Percentiles rank a stretch among this genome's conserved stretches.
Conservation (phyloP, 73 alveolate genomes). For the Paramecium bursaria region DNA sequence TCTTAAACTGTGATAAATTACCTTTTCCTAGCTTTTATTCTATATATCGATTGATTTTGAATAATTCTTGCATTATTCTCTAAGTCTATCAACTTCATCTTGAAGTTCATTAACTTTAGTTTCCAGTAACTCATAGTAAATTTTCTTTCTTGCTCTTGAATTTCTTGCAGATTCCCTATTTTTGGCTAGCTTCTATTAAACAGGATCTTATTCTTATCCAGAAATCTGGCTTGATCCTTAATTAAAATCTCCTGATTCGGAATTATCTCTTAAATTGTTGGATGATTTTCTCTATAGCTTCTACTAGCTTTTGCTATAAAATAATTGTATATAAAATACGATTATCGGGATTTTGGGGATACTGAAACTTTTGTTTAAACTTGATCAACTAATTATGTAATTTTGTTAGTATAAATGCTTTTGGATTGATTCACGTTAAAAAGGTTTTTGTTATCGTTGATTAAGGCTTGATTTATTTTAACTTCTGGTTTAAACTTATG, state of each 20-base stretch:
- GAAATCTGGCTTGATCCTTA: neutral
- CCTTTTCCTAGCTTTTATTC: constrained; percentile 40
- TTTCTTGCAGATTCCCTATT: constrained; percentile 70
- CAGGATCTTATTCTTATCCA: constrained; percentile 30
- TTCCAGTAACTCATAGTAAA: constrained; percentile 70
- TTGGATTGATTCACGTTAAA: constrained; percentile 27
- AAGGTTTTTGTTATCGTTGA: constrained; percentile 32
- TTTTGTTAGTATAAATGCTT: constrained; percentile 44
- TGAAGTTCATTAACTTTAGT: constrained; percentile 47
- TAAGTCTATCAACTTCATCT: constrained; percentile 64
- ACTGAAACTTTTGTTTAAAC: neutral
- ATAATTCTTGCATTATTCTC: constrained; percentile 14
- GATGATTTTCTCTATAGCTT: constrained; percentile 53
- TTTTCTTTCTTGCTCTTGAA: constrained; percentile 69
- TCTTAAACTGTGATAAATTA: neutral
- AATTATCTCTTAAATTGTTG: constrained; percentile 6
- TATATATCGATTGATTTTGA: constrained; percentile 7
- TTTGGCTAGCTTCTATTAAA: constrained; percentile 59
- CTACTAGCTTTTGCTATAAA: constrained; percentile 33
- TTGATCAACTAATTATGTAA: constrained; percentile 37
- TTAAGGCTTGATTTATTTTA: constrained; percentile 1
- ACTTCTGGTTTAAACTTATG: constrained; percentile 54
- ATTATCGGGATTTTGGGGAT: neutral
- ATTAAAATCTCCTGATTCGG: constrained; percentile 1
- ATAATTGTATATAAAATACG: neutral